Evolutionary conservation across 2,329 filamentous ascomycete species (phyloP).

Genomic region (Penicillium corylophilum): DNA sequence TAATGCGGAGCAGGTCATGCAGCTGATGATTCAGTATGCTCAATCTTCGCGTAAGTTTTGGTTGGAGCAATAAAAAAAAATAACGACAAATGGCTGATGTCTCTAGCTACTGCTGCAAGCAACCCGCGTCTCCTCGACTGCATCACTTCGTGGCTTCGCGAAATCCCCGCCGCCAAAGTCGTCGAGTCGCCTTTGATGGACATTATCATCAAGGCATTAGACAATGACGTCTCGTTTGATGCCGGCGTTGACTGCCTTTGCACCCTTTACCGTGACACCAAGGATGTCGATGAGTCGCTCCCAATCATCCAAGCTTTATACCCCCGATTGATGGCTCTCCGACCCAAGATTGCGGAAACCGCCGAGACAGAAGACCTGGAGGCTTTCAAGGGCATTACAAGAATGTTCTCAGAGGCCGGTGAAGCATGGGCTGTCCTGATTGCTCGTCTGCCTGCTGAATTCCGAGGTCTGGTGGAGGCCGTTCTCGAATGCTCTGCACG

Average conservation of each 20-base stretch:
- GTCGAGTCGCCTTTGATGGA: slow-evolving; percentile 83
- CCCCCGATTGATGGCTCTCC: slow-evolving; percentile 73
- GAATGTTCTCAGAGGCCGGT: slow-evolving; percentile 87
- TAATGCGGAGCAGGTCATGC: slow-evolving; percentile 84
- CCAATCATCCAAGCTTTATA: slow-evolving; percentile 79
- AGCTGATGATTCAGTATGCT: slow-evolving; percentile 83
- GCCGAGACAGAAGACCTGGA: slow-evolving; percentile 82
- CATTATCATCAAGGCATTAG: slow-evolving; percentile 73
- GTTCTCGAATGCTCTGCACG: slow-evolving; percentile 87
- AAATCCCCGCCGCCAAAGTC: slow-evolving; percentile 80
- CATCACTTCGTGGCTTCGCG: slow-evolving; percentile 93
- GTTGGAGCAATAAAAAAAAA: neutral
- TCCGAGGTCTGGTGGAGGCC: slow-evolving; percentile 80
- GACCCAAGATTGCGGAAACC: slow-evolving; percentile 71
- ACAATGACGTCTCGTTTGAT: slow-evolving; percentile 75
- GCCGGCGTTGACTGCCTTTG: slow-evolving; percentile 90
- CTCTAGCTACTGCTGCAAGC: slow-evolving; percentile 68
- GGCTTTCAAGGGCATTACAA: slow-evolving; percentile 81
- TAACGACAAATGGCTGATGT: slow-evolving; percentile 21
- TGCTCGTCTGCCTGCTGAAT: slow-evolving; percentile 76
- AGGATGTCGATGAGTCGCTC: slow-evolving; percentile 88
- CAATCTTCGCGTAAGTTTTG: slow-evolving; percentile 73
- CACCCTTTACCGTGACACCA: slow-evolving; percentile 85
- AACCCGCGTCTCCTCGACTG: slow-evolving; percentile 93
- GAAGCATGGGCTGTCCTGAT: slow-evolving; percentile 93